Conservation (phyloP, 352 stramenopile species). For the Phytophthora uliginosa region DNA sequence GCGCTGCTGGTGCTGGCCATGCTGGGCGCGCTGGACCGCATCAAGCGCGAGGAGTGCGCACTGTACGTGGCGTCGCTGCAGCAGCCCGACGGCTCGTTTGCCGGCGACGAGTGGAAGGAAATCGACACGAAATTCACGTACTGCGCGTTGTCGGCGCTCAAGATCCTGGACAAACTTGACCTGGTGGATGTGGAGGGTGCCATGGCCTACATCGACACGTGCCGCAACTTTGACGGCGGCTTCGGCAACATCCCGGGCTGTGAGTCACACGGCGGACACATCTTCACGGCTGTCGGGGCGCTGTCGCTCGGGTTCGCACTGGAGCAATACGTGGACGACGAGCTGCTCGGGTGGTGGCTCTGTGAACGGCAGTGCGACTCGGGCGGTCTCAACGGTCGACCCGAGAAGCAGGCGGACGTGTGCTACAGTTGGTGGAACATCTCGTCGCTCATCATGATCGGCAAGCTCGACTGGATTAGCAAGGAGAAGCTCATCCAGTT, state of each 20-base stretch:
- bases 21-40: slow-evolving; percentile 83
- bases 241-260: slow-evolving; percentile 93
- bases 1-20: slow-evolving; percentile 98
- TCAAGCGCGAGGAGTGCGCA: slow-evolving; percentile 86
- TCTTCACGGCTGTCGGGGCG: slow-evolving; percentile 98
- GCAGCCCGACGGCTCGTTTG: slow-evolving; percentile 98
- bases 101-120: slow-evolving; percentile 97
- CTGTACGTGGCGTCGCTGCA: slow-evolving; percentile 93
- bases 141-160: slow-evolving; percentile 96
- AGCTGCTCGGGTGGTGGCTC: slow-evolving; percentile 97
- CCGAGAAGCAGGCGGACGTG: slow-evolving; percentile 99
- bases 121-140: slow-evolving; percentile 99
- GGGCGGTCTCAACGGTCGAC: slow-evolving; percentile 95
- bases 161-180: slow-evolving; percentile 92
- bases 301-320: slow-evolving; percentile 90
- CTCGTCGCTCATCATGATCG: slow-evolving; percentile 96
- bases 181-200: slow-evolving; percentile 92
- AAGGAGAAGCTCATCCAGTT: slow-evolving; percentile 94
- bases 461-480: slow-evolving; percentile 97
- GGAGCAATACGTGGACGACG: slow-evolving; percentile 83
- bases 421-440: slow-evolving; percentile 99
- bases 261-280: slow-evolving; percentile 98
- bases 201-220: slow-evolving; percentile 95
- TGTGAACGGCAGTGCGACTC: slow-evolving; percentile 98
- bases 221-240: slow-evolving; percentile 98